A percentile compares a stretch with the other conserved stretches of the same genome.
phyloP scores from a whole-genome alignment of 169 alveolate genomes.

The Sarcocystis neurona region DNA sequence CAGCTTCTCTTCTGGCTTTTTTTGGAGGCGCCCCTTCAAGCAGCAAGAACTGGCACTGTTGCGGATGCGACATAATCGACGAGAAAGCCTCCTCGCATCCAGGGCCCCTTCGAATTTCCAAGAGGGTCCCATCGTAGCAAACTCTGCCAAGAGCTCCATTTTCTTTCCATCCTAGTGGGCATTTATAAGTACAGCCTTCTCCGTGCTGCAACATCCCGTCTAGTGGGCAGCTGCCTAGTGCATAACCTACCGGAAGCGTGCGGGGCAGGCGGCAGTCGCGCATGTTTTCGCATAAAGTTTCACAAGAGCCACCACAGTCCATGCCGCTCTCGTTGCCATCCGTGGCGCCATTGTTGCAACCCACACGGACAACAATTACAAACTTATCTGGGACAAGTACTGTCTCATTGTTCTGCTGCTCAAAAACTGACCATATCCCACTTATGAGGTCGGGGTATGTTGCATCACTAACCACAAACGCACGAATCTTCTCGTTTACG shows the following conservation, averaged over 20 bases:
- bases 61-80: neutral
- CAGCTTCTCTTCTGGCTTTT: neutral
- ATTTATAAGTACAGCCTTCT: constrained; percentile 1
- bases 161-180: constrained; percentile 35
- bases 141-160: constrained; percentile 15
- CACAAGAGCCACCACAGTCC: neutral
- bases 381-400: constrained; percentile 7
- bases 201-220: constrained; percentile 1
- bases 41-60: constrained; percentile 21
- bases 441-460: neutral
- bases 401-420: neutral
- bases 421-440: constrained; percentile 14
- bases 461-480: neutral
- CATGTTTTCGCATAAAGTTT: neutral
- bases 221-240: constrained; percentile 14
- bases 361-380: neutral
- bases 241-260: constrained; percentile 6
- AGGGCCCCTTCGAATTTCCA: constrained; percentile 16
- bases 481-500: neutral
- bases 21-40: constrained; percentile 8
- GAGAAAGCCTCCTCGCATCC: constrained; percentile 25
- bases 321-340: constrained; percentile 4
- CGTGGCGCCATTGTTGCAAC: neutral
- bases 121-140: constrained; percentile 34
- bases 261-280: constrained; percentile 8